Evolutionary conservation across 371 early-diverging fungal species (phyloP).

Genomic region (Mucor mucedo): DNA sequence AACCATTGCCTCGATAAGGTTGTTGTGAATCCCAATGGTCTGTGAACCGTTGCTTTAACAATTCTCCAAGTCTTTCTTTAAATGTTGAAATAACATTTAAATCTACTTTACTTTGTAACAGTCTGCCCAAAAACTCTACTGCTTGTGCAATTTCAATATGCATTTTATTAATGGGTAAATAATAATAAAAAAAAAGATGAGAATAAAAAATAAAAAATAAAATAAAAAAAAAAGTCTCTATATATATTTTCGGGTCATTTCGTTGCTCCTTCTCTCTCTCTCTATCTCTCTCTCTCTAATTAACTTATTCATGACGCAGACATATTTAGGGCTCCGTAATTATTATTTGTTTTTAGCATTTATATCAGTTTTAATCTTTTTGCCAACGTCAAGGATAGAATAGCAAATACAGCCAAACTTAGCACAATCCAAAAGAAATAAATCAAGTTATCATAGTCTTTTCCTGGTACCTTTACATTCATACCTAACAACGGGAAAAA

Average conservation of each 20-base stretch:
- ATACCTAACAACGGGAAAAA: constrained; percentile 43
- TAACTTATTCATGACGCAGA: background rate
- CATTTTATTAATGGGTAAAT: constrained; percentile 39
- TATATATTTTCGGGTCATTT: constrained; percentile 5
- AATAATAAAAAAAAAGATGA: constrained; percentile 9
- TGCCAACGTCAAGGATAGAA: constrained; percentile 34
- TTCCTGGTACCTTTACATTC: constrained; percentile 82
- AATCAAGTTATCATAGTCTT: constrained; percentile 52
- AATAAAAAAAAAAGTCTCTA: constrained; percentile 6
- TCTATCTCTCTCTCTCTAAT: background rate
- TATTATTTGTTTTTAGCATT: background rate
- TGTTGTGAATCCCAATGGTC: constrained; percentile 79
- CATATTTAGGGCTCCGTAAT: too few species aligned
- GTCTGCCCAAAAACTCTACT: constrained; percentile 61
- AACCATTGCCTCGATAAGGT: constrained; percentile 75
- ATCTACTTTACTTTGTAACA: constrained; percentile 54
- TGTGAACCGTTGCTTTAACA: constrained; percentile 50
- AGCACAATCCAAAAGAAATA: constrained; percentile 53
- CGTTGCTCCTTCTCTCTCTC: background rate
- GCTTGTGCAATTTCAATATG: constrained; percentile 69
- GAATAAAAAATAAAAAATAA: constrained; percentile 7
- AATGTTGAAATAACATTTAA: constrained; percentile 42
- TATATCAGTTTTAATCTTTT: constrained; percentile 12
- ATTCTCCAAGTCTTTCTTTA: constrained; percentile 47
- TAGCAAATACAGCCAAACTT: constrained; percentile 43